Percentiles rank a stretch among this genome's conserved stretches.
Evolutionary conservation across 805 yeast genomes (phyloP).

Genomic region (Nadsonia fulvescens): DNA sequence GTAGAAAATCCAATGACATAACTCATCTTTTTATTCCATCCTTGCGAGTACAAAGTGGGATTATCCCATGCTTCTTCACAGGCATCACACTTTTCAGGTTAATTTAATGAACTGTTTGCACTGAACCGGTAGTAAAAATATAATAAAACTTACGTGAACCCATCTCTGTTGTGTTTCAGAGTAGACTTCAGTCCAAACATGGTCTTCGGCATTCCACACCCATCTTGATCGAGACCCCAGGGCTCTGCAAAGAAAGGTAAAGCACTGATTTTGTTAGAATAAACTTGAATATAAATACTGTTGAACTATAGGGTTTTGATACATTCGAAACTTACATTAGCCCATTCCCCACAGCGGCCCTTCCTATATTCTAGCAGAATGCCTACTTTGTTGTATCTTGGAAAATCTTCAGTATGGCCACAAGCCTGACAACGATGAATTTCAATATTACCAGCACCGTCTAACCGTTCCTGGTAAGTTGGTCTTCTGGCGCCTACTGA

Average conservation of each 20-base stretch:
- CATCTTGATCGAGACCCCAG: constrained; percentile 50
- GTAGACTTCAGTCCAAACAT: constrained; percentile 89
- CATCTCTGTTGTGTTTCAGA: constrained; percentile 44
- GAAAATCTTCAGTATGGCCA: constrained; percentile 33
- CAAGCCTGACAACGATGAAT: constrained; percentile 44
- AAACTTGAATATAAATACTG: no score
- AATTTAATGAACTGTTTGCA: no score
- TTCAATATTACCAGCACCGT: constrained; percentile 45
- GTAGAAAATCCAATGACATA: constrained; percentile 53
- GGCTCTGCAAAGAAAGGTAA: constrained; percentile 49
- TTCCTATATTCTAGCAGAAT: constrained; percentile 39
- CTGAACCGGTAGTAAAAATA: no score
- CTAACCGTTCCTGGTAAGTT: constrained; percentile 24
- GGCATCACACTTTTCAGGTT: constrained; percentile 38
- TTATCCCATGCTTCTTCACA: constrained; percentile 79
- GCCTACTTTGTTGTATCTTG: constrained; percentile 56
- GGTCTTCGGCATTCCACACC: constrained; percentile 83
- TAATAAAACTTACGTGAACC: constrained; percentile 60
- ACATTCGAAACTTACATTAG: constrained; percentile 25
- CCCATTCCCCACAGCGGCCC: constrained; percentile 96
- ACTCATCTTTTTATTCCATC: constrained; percentile 93
- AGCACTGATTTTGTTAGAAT: constrained; percentile 23
- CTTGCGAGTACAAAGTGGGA: constrained; percentile 56
- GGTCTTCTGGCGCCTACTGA: constrained; percentile 26
- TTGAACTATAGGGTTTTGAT: no score